These are phyloP conservation scores for Cercospora nicotianae DNA, from an alignment of 2,329 filamentous ascomycete genomes.

Conservation along the genomic window DNA sequence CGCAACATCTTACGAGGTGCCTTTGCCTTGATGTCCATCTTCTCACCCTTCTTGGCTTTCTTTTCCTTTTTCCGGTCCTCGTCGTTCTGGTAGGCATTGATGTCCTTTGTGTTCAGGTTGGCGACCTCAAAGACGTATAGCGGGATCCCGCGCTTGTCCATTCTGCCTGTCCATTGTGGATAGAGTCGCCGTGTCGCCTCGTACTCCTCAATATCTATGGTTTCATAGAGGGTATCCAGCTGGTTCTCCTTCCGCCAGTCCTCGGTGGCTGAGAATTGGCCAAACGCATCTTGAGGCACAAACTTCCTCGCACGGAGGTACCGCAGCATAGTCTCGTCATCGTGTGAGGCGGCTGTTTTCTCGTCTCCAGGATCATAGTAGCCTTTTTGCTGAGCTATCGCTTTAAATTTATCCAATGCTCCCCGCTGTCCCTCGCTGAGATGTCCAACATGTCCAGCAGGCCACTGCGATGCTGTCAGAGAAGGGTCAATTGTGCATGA, in stretches of 20 bases:
- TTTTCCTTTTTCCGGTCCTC: conserved; percentile 54
- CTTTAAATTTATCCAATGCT: conserved; percentile 71
- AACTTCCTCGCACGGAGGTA: conserved; percentile 85
- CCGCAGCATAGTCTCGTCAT: conserved; percentile 74
- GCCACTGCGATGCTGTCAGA: conserved; percentile 52
- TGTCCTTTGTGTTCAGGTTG: conserved; percentile 77
- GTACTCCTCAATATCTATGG: conserved; percentile 81
- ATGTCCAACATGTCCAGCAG: conserved; percentile 77
- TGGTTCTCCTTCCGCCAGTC: conserved; percentile 80
- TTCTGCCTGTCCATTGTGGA: conserved; percentile 90
- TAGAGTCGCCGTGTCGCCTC: conserved; percentile 79
- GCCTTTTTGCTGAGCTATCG: conserved; percentile 62
- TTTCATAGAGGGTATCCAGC: conserved; percentile 76
- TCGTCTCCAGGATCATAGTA: conserved; percentile 55
- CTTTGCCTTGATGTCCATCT: conserved; percentile 57
- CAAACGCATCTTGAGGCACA: conserved; percentile 71
- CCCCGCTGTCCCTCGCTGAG: conserved; percentile 67
- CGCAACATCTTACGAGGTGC: conserved; percentile 75
- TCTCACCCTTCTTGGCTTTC: conserved; percentile 25
- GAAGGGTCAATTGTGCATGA: neutral
- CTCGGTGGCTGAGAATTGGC: conserved; percentile 85
- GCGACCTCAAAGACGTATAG: conserved; percentile 88
- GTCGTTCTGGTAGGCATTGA: conserved; percentile 73
- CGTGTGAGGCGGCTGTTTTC: conserved; percentile 57
- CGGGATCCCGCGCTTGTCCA: conserved; percentile 87